A percentile compares a stretch with the other conserved stretches of the same genome.
phyloP scores from a whole-genome alignment of 345 rosid genomes.

The Lagerstroemia speciosa region DNA sequence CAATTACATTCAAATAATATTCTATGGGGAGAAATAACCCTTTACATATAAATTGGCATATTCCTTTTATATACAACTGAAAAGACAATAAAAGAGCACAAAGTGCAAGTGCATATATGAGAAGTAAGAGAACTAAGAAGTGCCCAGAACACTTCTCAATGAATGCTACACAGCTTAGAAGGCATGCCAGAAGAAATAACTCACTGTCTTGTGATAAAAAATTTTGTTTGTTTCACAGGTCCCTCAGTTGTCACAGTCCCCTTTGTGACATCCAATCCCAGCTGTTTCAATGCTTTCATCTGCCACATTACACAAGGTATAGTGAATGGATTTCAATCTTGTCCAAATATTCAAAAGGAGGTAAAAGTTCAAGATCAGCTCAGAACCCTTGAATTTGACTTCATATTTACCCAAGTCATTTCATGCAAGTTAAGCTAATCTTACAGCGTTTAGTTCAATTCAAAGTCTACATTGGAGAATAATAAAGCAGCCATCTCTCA shows the following conservation, averaged over 20 bases:
- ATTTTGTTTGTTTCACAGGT: conserved; percentile 62
- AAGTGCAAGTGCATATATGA: neutral
- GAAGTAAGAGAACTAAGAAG: too few species aligned
- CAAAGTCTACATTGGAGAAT: neutral
- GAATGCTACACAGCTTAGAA: neutral
- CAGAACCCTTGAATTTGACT: neutral
- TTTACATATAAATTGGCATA: neutral
- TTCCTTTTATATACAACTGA: neutral
- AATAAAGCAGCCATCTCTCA: neutral
- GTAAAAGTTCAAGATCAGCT: neutral
- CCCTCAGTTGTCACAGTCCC: conserved; percentile 80
- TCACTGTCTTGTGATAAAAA: conserved; percentile 67
- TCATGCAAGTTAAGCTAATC: neutral
- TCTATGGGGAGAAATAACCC: neutral
- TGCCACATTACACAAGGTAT: conserved; percentile 19
- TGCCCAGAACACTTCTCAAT: neutral
- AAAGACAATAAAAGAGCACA: neutral
- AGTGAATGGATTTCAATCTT: neutral
- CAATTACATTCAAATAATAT: neutral
- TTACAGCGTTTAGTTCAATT: neutral
- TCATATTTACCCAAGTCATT: neutral
- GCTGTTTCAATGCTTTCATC: conserved; percentile 80
- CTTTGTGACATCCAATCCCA: conserved; percentile 82
- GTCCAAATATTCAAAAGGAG: neutral
- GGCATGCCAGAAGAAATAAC: conserved; percentile 15